Evolutionary conservation across 192 early-diverging fungal species (phyloP).

Genomic region (Phlyctochytrium arcticum): DNA sequence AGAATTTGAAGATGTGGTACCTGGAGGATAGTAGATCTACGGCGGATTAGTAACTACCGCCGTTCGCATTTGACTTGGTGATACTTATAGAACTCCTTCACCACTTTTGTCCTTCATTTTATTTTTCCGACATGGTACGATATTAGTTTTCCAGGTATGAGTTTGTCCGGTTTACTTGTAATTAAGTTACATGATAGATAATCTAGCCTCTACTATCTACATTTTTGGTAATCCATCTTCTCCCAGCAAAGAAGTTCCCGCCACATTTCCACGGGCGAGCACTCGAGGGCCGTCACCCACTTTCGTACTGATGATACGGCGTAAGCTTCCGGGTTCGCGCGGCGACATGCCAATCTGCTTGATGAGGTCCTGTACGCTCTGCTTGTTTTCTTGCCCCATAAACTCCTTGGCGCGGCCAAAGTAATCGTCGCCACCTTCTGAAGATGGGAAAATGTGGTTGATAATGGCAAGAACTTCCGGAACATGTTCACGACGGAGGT

Average conservation of each 20-base stretch:
- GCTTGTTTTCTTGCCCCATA: conserved; percentile 41
- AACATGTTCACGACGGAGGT: conserved; percentile 76
- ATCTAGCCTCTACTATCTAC: neutral
- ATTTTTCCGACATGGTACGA: too few relatives aligned
- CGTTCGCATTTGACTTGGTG: too few relatives aligned
- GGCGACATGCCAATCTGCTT: conserved; percentile 15
- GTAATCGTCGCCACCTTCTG: conserved; percentile 32
- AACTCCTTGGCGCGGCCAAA: conserved; percentile 41
- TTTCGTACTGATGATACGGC: conserved; percentile 84
- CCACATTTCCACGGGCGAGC: conserved; percentile 36
- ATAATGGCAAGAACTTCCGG: conserved; percentile 80
- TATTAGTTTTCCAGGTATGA: too few relatives aligned
- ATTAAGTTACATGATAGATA: too few relatives aligned
- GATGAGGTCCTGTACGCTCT: conserved; percentile 50
- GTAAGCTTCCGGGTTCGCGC: conserved; percentile 63
- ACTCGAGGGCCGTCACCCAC: conserved; percentile 93
- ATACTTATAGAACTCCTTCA: too few relatives aligned
- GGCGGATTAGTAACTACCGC: too few relatives aligned
- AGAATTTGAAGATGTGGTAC: too few relatives aligned
- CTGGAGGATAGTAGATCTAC: too few relatives aligned
- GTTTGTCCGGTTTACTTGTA: too few relatives aligned
- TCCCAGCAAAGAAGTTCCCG: conserved; percentile 54
- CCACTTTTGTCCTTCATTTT: too few relatives aligned
- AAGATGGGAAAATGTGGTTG: conserved; percentile 76
- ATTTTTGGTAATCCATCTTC: conserved; percentile 58